phyloP scores from a whole-genome alignment of 768 basidiomycete genomes.

The Krasilnikovozyma curviuscula region DNA sequence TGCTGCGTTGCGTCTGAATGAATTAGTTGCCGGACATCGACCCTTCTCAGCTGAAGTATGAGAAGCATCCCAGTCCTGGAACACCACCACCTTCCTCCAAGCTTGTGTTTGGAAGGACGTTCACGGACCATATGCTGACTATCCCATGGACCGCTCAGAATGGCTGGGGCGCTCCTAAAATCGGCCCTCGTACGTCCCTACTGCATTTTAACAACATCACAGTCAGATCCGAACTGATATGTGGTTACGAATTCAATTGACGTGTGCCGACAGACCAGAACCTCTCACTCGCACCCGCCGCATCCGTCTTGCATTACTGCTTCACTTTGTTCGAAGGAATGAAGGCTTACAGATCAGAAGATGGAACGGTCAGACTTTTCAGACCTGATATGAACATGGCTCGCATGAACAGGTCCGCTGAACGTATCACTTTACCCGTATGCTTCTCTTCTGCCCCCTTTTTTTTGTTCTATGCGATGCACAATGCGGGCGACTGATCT shows the following conservation, averaged over 20 bases:
- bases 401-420: conserved; percentile 15
- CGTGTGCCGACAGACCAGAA: too few relatives aligned
- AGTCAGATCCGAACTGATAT: too few relatives aligned
- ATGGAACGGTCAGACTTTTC: conserved; percentile 11
- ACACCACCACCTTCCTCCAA: conserved; percentile 43
- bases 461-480: too few relatives aligned
- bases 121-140: conserved; percentile 75
- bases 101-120: conserved; percentile 68
- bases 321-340: conserved; percentile 45
- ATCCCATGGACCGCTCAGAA: conserved; percentile 48
- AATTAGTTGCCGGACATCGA: conserved; percentile 8
- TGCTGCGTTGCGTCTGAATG: too few relatives aligned
- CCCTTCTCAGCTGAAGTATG: conserved; percentile 18
- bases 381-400: conserved; percentile 19
- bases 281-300: conserved; percentile 52
- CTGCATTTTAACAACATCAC: too few relatives aligned
- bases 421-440: conserved; percentile 15
- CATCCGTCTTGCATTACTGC: conserved; percentile 79
- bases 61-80: conserved; percentile 34
- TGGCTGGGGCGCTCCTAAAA: conserved; percentile 70
- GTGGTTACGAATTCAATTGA: too few relatives aligned
- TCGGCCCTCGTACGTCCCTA: conserved; percentile 78
- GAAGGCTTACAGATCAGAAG: conserved; percentile 16
- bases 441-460: too few relatives aligned
- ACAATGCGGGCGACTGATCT: too few relatives aligned